These are phyloP conservation scores for Gilbertella persicaria DNA, from an alignment of 371 early-diverging fungal species.

Conservation along the genomic window DNA sequence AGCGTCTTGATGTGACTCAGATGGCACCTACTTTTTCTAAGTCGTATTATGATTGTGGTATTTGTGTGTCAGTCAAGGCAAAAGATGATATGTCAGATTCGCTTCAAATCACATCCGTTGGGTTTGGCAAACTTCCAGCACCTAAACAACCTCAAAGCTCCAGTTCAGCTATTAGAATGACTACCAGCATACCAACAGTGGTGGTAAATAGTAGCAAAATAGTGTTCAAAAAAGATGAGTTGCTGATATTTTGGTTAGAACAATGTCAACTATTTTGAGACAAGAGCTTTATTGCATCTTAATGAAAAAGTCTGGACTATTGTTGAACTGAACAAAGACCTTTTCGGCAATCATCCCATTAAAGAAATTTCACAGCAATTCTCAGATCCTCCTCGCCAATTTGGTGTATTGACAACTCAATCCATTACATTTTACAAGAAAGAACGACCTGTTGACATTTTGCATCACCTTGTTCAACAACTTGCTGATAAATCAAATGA, in stretches of 20 bases:
- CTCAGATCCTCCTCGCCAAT: conserved; percentile 59
- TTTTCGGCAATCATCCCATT: conserved; percentile 9
- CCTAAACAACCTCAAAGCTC: background rate
- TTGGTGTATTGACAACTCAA: conserved; percentile 72
- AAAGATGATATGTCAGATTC: conserved; percentile 50
- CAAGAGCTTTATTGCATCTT: conserved; percentile 34
- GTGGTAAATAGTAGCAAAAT: too few relatives aligned
- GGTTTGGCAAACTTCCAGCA: conserved; percentile 40
- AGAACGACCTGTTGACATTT: conserved; percentile 75
- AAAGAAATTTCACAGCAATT: conserved; percentile 68
- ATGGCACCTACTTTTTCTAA: background rate
- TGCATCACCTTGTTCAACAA: background rate
- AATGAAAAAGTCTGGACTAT: conserved; percentile 61
- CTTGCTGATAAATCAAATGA: conserved; percentile 22
- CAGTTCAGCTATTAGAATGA: background rate
- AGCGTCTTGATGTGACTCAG: background rate
- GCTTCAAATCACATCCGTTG: conserved; percentile 59
- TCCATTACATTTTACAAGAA: conserved; percentile 64
- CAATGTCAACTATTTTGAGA: background rate
- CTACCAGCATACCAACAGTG: too few relatives aligned
- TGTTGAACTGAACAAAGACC: conserved; percentile 57
- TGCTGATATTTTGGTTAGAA: background rate
- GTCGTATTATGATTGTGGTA: conserved; percentile 22
- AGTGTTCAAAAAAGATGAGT: too few relatives aligned
- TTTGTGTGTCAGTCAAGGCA: conserved; percentile 8